Conservation (phyloP, 257 asterid genomes). For the Ballota nigra region DNA sequence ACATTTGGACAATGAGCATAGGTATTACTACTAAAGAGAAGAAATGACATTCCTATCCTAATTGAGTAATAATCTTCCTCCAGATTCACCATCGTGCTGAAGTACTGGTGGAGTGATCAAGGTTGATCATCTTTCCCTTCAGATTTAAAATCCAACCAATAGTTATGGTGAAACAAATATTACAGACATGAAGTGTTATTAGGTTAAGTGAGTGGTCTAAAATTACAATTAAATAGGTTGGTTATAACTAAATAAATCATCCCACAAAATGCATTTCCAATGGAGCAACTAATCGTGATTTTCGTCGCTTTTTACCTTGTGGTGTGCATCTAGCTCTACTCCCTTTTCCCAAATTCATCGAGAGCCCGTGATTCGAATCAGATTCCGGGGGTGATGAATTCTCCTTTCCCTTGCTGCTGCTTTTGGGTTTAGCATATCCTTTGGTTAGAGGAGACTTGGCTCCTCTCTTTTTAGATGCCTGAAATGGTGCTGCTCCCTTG, state of each 20-base stretch:
- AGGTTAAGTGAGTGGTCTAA: conserved; percentile 10
- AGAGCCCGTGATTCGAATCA: conserved; percentile 38
- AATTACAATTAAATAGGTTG: neutral
- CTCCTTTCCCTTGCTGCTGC: conserved; percentile 47
- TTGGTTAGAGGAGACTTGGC: conserved; percentile 48
- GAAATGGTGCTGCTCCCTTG: too few species aligned
- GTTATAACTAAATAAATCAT: conserved; percentile 19
- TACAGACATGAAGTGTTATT: conserved; percentile 22
- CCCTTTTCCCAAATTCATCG: conserved; percentile 41
- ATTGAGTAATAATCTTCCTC: neutral
- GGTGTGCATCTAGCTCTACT: conserved; percentile 53
- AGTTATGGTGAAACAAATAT: conserved; percentile 19
- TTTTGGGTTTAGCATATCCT: conserved; percentile 24
- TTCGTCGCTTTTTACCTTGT: conserved; percentile 75
- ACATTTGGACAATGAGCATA: neutral
- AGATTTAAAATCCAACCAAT: neutral
- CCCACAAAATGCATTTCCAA: conserved; percentile 46
- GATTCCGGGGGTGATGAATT: conserved; percentile 48
- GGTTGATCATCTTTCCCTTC: neutral
- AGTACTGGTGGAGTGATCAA: neutral
- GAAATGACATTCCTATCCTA: neutral
- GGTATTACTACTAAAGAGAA: neutral
- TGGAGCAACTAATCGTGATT: conserved; percentile 46
- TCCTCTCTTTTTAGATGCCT: conserved; percentile 62
- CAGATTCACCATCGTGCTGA: neutral